Base-by-base conservation (phyloP, 257 asterid species). In the Cordia subcordata region DNA sequence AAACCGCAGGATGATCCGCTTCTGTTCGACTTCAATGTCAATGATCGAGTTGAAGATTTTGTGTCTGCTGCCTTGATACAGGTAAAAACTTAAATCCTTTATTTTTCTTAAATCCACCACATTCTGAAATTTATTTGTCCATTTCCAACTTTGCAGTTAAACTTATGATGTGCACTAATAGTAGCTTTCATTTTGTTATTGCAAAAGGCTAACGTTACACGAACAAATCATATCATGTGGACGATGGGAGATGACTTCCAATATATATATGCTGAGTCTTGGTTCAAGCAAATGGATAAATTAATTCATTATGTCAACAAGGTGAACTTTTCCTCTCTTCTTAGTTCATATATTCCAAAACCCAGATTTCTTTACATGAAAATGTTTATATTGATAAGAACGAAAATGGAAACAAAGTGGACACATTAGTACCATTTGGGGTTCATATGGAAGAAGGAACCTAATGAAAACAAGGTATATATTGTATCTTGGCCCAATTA, bases 241-340 rank as follows among this genome's bases (percentile, higher is more conserved):
- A 89, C 97, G 18, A 89, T 89, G 97, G 97, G 97, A 49, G 89
- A 89, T 49, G 97, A 86, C 70, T 89, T 89, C 72, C 79, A 72
- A 63, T 89, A 89, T 74, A 91, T 82, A 56, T 89, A 89, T 63
- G 94, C 95, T 1, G 97, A 86, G 65, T 68, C 87, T 38, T 89
- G 97, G 97, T 89, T 89, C 85, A 89, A 82, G 78, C 83, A 89
- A 69, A 89, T 89, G 95, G 97, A 89, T 74, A 89, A 89, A 75
- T 80, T 89, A 57, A 89, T 89, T 65, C 94, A 89, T 74, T 78
- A 89, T 53, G 95, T 89, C 58, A 89, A 86, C 74, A 80, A 72
- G 96, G 96, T 84, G 71, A 33, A 11, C 15, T 0, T 20, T 50
- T 22, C 32, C 13, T 8, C 27, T 8, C 35, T 11, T 15, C 15